Evolutionary conservation across 768 basidiomycete species (phyloP), one percentile per base, ranked within the genome.

Genomic region (Tricholoma furcatifolium): DNA sequence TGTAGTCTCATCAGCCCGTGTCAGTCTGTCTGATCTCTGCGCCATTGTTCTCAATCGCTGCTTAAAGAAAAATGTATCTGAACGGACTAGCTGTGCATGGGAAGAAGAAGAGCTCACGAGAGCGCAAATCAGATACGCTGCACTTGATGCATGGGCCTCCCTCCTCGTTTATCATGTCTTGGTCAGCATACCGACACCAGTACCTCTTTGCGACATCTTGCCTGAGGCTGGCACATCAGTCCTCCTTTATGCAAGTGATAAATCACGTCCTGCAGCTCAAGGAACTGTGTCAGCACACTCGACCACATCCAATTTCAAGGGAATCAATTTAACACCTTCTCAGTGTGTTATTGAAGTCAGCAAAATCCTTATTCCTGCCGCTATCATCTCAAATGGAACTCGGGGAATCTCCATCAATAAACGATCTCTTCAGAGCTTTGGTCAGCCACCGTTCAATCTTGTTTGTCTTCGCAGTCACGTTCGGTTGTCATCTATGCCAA

Each of bases 11-110:
- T 50, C 52, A 52, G 62, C 62, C 7, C 57, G 54, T 41, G 46
- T 56, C 20, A 47, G 68, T 18, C 62, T 72, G 15, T 57, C 64
- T 0, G 71, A 73, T 44, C 58, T 72, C 1, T 65, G 55, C 40
- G 69, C 66, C n/a, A 20, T 35, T 1, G 56, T 70, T 21, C 61
- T 73, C 3, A 27, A 53, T 0, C 53, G 53, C 39, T 31, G 58
- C 54, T 50, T 72, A 27, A 34, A 24, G 39, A 60, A 64, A 46
- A 53, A 69, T 60, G 21, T 57, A n/a, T 24, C 51, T 6, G 42
- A 61, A 40, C 49, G 50, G 2, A 24, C 57, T 47, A 64, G 67
- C 51, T 32, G 57, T 24, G 20, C 50, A 14, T 69, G 66, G 65
- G 41, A 48, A 34, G 34, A 47, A 18, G 47, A 48, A 11, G 34